Evolutionary conservation across 345 rosid species (phyloP), one percentile per base, ranked within the genome.

Genomic region (Salix purpurea): DNA sequence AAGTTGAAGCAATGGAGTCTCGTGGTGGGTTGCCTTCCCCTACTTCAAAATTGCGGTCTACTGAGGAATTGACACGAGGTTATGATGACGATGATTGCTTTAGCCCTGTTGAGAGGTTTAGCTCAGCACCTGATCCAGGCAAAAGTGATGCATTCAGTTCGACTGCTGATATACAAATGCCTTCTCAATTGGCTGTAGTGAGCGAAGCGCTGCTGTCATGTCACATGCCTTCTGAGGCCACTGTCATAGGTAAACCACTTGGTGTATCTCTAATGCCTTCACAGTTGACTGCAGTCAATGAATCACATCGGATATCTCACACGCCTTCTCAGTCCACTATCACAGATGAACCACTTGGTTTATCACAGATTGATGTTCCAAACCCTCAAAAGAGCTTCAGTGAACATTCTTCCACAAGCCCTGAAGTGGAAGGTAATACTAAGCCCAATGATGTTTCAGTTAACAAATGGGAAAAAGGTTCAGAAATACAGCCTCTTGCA

Each of bases 1-100:
- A 93, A 84, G 97, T 93, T 75, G 99, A 96, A 88, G 99, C 99
- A 15, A 93, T 93, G 98, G 98, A 93, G 80, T 89, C 94, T 69
- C 89, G 89, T 52, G 81, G 85, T 79, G 90, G 91, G 62, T 84
- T 93, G 75, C 87, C 92, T 74, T 92, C 98, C 30, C 92, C 97
- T 28, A 91, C 98, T 78, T 91, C 93, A 11, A 87, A 79, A 72
- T 74, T 91, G 76, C 88, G 81, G 69, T 79, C 84, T 44, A 81
- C 72, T 58, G 74, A 72, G 13, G 93, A 87, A 54, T 83, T 92
- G 84, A 74, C 85, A 18, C 91, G 82, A 69, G 90, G 87, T 80
- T 83, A 92, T 67, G 93, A 90, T 71, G 83, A 91, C 78, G 93
- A 90, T 72, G 93, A 90, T 72, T 90, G 92, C 80, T 95, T 95